Base-by-base conservation (phyloP, 2,329 filamentous ascomycete genomes). In the Elsinoe necatrix region DNA sequence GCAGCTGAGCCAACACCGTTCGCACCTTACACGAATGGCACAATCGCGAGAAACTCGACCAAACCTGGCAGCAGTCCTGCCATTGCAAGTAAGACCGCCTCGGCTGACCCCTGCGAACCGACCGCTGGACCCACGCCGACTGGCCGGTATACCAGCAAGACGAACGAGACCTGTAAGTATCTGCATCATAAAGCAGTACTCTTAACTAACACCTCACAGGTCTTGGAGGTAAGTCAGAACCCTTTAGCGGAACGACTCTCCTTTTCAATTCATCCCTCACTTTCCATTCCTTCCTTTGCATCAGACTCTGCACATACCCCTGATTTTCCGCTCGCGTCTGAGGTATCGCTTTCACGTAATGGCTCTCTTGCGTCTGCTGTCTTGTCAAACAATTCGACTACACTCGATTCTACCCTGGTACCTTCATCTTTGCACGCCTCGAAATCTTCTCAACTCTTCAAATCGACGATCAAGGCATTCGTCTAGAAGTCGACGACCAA, bases 141-240 rank as follows among this genome's bases (percentile, higher is more conserved):
- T 25, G 48, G 20, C 16, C 31, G 31, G 16, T 39, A 52, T 39
- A 35, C 6, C 1, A 34, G 34, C 20, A 34, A 31, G 18, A 25
- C 29, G 48, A 52, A 52, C 18, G 48, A 39, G 34, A 52, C 48
- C 11, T 52, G 48, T 52, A 39, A 52, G 48, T 29, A 29, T 4
- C 27, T 9, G 27, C 27, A 20, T 37, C 16, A 11, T 18, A 9
- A 20, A 20, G 34, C 16, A 16, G 7, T 35, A 11, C 18, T 14
- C 12, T 23, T n/a, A 20, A 16, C 48, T 52, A n/a, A 52, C 31
- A 20, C 20, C n/a, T 16, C 25, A 1, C 11, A 52, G 48, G 48
- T 52, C 29, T 52, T 37, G 48, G 48, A 21, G 48, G 48, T 37
- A 39, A 52, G 48, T 52, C 31, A 34, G 18, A 25, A 39, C 43